Evolutionary conservation across 768 basidiomycete species (phyloP), one percentile per base, ranked within the genome.

Genomic region (Serendipita indica): DNA sequence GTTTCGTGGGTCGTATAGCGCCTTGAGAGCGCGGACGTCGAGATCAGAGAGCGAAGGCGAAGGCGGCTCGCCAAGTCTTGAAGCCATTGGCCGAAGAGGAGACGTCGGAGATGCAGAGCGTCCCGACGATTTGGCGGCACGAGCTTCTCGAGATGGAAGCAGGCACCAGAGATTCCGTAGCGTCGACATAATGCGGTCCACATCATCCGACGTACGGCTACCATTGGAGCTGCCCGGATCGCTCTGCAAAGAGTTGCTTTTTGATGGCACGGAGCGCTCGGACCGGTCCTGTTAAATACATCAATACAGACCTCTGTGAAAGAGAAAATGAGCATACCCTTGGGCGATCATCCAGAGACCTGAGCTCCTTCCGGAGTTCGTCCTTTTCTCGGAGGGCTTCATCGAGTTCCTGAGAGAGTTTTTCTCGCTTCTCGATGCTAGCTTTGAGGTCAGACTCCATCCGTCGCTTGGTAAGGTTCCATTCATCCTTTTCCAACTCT

Each of bases 1-100:
- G 22, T 45, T 65, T 33, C 66, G 72, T 0, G 66, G 46, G 39
- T 82, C 81, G 65, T 91, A 93, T 16, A 96, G 74, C 3, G 79
- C 69, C 69, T 92, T 92, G 67, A 96, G 81, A 3, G 89, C 79
- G 7, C 88, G 84, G 16, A 93, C 82, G 68, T 94, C 89, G 67
- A 92, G 75, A 46, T 92, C 85, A 22, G 85, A 87, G 35, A 90
- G 74, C 6, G 87, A 89, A 3, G 70, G 67, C 12, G 49, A 54
- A 4, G 32, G 22, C 7, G 25, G 25, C 10, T 54, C 49, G 7
- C 49, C 49, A 10, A 54, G 49, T 33, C 49, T 27, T 30, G n/a
- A 67, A 70, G 61, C 67, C 73, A 46, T 65, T 71, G 32, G 67
- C 71, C 0, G 76, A 75, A 0, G 77, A 76, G 12, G 67, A 58